Base-by-base conservation (phyloP, 495 filamentous ascomycete species). In the Lichina pygmaea region DNA sequence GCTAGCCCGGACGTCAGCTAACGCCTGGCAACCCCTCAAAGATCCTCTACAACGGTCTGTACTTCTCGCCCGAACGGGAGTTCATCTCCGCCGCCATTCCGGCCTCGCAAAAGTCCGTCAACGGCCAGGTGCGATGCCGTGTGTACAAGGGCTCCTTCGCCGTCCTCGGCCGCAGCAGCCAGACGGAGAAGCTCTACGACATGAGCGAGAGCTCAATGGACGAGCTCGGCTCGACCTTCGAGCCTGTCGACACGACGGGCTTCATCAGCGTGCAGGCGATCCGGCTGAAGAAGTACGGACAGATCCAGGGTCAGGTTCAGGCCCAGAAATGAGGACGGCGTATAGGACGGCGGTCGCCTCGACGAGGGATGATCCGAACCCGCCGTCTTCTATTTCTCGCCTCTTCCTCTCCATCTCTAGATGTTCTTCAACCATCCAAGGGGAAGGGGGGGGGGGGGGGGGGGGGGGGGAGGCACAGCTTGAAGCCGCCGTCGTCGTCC, bases 241-340 rank as follows among this genome's bases (percentile, higher is more conserved):
- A 62, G 46, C 83, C 83, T 34, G 62, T 65, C 47, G 78, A 79
- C 54, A 79, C 75, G 16, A 64, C 73, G 33, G 80, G 82, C 32
- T 91, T 92, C 63, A 86, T 92, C 55, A 69, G 59, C 47, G 77
- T 91, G 47, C 68, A 82, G 53, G 76, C 78, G 42, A 92, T 92
- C 60, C 71, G 86, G 46, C 67, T 93, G 45, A 83, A 89, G 75
- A 93, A 92, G 70, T 92, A 80, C 53, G 83, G 82, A 42, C 53
- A 54, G 46, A 24, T 24, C 24, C 24, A 24, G 24, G 24, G 24
- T 24, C 24, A 24, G 24, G 24, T 1, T 24, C 24, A 24, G 24
- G 24, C 2, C 4, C 24, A 24, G 24, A 24, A 24, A 24, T 24
- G 24, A 24, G 24, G 24, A 24, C 24, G 4, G 4, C 2, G 24